phyloP scores from a whole-genome alignment of 2,329 filamentous ascomycete species.

The Lasiodiplodia sp. region DNA sequence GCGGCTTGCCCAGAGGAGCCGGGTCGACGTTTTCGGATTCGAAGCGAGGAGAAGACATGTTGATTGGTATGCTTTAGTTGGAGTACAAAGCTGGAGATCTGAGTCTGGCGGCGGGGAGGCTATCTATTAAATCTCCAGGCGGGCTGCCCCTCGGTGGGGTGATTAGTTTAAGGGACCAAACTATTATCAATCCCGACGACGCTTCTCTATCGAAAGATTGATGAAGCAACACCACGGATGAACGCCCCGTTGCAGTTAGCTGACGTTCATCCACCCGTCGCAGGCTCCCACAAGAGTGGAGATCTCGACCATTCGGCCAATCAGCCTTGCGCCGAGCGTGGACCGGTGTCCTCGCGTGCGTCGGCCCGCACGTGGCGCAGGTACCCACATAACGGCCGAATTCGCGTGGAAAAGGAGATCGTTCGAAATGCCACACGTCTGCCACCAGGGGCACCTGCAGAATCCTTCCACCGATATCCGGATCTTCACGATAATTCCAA shows the following conservation, averaged over 20 bases:
- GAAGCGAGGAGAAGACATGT: conserved; percentile 43
- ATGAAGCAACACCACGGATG: conserved; percentile 11
- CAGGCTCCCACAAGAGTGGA: conserved; percentile 5
- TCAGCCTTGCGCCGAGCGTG: conserved; percentile 20
- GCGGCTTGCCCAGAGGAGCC: conserved; percentile 51
- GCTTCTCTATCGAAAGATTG: conserved; percentile 16
- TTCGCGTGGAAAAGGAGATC: conserved; percentile 27
- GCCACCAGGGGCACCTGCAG: not conserved
- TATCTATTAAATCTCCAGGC: conserved; percentile 14
- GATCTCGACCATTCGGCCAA: conserved; percentile 1
- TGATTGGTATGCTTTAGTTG: conserved; percentile 1
- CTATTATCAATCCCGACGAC: conserved; percentile 20
- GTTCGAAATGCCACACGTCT: not conserved
- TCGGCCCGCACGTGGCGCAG: conserved; percentile 26
- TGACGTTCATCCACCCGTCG: conserved; percentile 10
- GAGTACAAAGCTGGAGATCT: conserved; percentile 15
- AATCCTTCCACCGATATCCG: not conserved
- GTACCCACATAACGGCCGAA: conserved; percentile 18
- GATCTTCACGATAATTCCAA: not conserved
- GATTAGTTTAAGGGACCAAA: conserved; percentile 13
- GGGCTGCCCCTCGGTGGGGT: conserved; percentile 11
- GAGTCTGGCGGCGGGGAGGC: not conserved
- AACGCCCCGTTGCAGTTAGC: conserved; percentile 15
- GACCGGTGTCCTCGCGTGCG: conserved; percentile 15
- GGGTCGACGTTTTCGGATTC: conserved; percentile 51